Evolutionary conservation across 805 yeast genomes (phyloP).

Genomic region (Myxozyma sirexii): DNA sequence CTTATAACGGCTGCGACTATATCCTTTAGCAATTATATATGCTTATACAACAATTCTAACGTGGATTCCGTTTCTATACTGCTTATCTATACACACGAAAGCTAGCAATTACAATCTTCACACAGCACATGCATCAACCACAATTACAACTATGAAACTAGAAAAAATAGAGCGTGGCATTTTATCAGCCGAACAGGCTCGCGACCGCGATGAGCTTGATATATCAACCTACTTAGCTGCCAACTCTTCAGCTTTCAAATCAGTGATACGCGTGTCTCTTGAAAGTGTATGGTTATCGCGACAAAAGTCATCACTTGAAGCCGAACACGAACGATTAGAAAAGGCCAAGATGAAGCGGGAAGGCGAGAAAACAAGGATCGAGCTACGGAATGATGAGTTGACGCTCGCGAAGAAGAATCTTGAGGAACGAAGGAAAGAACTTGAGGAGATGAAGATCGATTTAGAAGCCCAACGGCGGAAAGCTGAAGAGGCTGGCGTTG

Average conservation of each 20-base stretch:
- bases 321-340: conserved; percentile 12
- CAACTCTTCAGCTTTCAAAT: conserved; percentile 9
- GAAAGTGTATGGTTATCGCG: conserved; percentile 19
- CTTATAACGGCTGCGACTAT: no score
- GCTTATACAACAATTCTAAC: no score
- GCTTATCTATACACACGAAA: no score
- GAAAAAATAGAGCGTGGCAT: conserved; percentile 23
- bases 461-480: not conserved
- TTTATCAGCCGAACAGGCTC: conserved; percentile 18
- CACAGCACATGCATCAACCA: not conserved
- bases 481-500: conserved; percentile 1
- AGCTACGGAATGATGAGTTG: conserved; percentile 18
- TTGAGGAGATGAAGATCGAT: not conserved
- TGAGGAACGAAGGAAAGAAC: not conserved
- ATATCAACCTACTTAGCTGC: conserved; percentile 8
- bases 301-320: conserved; percentile 12
- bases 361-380: conserved; percentile 8
- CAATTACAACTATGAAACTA: conserved; percentile 16
- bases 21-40: no score
- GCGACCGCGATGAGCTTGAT: conserved; percentile 17
- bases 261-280: conserved; percentile 8
- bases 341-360: conserved; percentile 1
- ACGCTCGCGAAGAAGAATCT: conserved; percentile 7
- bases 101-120: no score
- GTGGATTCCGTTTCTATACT: no score